These are phyloP conservation scores for Balamuthia mandrillaris DNA, from an alignment of 208 protist genomes.

Conservation along the genomic window DNA sequence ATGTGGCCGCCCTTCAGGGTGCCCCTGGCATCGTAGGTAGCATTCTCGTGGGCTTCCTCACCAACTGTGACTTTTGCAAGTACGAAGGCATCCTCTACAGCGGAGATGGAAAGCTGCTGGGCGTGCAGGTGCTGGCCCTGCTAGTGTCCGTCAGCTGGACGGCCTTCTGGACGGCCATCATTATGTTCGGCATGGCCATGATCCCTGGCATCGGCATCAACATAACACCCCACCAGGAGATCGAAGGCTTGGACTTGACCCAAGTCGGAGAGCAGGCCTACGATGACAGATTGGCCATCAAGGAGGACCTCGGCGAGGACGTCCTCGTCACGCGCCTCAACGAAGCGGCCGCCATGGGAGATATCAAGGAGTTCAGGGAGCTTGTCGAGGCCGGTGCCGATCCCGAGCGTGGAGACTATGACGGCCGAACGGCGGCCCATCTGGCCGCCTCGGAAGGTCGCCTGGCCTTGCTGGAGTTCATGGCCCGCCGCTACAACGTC, in stretches of 20 bases:
- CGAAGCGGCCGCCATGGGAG: background rate
- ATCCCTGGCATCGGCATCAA: background rate
- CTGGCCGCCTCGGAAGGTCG: conserved; percentile 7
- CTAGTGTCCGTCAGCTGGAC: background rate
- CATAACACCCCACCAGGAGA: background rate
- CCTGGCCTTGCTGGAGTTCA: background rate
- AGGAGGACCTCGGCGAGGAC: background rate
- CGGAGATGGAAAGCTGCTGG: conserved; percentile 47
- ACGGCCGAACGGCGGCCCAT: background rate
- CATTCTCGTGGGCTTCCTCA: conserved; percentile 54
- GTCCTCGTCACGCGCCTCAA: background rate
- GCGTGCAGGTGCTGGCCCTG: conserved; percentile 37
- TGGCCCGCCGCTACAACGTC: background rate
- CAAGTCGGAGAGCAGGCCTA: conserved; percentile 1
- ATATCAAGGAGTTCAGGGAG: background rate
- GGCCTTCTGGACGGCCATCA: background rate
- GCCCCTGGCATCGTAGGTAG: conserved; percentile 61
- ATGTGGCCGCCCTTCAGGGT: conserved; percentile 68
- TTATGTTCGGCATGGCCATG: background rate
- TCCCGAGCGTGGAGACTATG: background rate
- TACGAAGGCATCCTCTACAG: conserved; percentile 63
- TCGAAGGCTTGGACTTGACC: conserved; percentile 13
- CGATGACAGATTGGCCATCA: no score
- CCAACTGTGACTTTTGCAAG: no score
- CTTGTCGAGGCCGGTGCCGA: background rate